Conservation (phyloP, 1,284 basidiomycete genomes). For the Puccinia novopanici region DNA sequence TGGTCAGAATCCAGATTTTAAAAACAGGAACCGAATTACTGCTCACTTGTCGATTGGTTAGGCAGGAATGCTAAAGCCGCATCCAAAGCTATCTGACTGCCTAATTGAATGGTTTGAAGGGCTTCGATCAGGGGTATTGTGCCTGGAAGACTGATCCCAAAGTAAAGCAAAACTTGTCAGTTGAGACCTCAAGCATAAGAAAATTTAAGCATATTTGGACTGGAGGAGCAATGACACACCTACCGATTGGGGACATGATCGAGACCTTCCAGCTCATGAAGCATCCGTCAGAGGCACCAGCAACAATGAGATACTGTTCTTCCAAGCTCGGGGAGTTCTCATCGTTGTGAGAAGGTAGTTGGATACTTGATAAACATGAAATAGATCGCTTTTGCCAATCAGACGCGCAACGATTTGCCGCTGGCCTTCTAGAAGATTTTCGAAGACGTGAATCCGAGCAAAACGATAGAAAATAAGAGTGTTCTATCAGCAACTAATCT, state of each 20-base stretch:
- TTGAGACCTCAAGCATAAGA: neutral
- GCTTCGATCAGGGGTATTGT: constrained; percentile 57
- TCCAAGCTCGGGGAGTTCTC: neutral
- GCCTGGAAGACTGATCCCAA: neutral
- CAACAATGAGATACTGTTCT: constrained; percentile 33
- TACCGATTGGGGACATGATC: constrained; percentile 15
- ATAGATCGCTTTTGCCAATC: constrained; percentile 27
- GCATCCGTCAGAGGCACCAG: constrained; percentile 39
- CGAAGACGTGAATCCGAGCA: neutral
- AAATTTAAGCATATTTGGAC: neutral
- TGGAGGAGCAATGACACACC: constrained; percentile 4
- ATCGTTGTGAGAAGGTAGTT: neutral
- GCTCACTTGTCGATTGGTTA: constrained; percentile 65
- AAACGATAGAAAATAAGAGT: too few species aligned
- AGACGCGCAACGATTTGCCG: constrained; percentile 24
- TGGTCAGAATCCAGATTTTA: neutral
- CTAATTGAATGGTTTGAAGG: constrained; percentile 67
- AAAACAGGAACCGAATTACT: constrained; percentile 50
- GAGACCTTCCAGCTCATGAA: constrained; percentile 31
- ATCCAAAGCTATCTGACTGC: constrained; percentile 74
- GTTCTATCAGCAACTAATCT: neutral
- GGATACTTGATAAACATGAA: constrained; percentile 36
- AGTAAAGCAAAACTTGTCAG: neutral
- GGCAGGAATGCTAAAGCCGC: constrained; percentile 70
- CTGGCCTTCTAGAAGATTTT: constrained; percentile 15